Conservation (phyloP, 1,284 basidiomycete genomes). For the Malassezia nana region DNA sequence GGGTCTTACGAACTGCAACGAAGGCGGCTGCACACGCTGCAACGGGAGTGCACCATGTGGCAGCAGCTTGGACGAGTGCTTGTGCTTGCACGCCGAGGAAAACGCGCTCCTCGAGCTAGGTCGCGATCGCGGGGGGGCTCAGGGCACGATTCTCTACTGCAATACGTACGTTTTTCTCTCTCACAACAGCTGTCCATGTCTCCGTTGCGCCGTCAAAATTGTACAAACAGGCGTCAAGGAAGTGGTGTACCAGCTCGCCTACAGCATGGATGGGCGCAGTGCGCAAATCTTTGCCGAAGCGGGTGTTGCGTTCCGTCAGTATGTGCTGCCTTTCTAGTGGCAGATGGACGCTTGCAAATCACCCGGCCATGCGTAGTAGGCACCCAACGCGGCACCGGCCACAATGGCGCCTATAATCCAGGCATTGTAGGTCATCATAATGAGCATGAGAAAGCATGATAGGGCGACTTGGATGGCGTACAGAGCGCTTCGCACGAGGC, state of each 20-base stretch:
- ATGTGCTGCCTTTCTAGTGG: conserved; percentile 14
- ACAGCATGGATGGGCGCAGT: conserved; percentile 55
- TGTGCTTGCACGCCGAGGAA: conserved; percentile 96
- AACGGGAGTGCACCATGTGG: conserved; percentile 49
- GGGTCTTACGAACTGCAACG: conserved; percentile 56
- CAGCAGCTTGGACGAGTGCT: conserved; percentile 65
- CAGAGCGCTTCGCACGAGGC: conserved; percentile 7
- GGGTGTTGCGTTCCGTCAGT: conserved; percentile 47
- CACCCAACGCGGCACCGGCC: conserved; percentile 14
- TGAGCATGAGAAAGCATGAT: conserved; percentile 32
- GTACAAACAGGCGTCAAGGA: conserved; percentile 84
- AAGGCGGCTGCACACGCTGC: conserved; percentile 44
- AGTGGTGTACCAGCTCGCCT: conserved; percentile 90
- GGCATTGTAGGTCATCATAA: conserved; percentile 37
- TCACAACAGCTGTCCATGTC: conserved; percentile 73
- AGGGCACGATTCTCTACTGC: conserved; percentile 74
- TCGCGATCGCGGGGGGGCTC: conserved; percentile 53
- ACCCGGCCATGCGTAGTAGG: not conserved
- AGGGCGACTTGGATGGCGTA: conserved; percentile 23
- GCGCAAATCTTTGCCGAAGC: conserved; percentile 48
- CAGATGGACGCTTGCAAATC: not conserved
- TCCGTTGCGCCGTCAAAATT: conserved; percentile 92
- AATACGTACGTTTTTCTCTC: conserved; percentile 53
- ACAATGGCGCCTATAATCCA: conserved; percentile 29
- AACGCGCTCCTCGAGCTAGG: conserved; percentile 92